A percentile compares a stretch with the other conserved stretches of the same genome.
These are phyloP conservation scores for Trichoderma sp. DNA, from an alignment of 2,329 filamentous ascomycete genomes.

Conservation along the genomic window DNA sequence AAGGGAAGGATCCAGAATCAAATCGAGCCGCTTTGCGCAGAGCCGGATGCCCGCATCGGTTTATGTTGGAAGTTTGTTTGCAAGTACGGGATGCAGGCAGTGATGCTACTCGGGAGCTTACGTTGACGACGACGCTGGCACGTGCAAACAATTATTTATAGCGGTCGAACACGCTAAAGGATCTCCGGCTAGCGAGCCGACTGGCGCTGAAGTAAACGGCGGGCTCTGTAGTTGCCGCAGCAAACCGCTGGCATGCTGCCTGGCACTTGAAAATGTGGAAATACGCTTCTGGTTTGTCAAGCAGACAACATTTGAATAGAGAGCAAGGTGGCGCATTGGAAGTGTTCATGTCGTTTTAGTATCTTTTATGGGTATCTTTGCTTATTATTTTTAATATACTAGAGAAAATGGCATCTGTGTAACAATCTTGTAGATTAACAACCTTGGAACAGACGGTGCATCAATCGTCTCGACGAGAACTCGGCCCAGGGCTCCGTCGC, in stretches of 20 bases:
- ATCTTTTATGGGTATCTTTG: not conserved
- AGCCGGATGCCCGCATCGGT: not conserved
- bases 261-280: not conserved
- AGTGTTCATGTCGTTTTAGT: not conserved
- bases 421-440: not conserved
- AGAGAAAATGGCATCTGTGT: not conserved
- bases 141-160: not conserved
- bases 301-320: not conserved
- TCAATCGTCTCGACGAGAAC: slow-evolving; percentile 19
- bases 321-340: not conserved
- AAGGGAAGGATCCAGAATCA: slow-evolving; percentile 7
- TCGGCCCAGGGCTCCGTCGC: slow-evolving; percentile 18
- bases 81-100: not conserved
- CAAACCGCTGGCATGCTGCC: not conserved
- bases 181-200: not conserved
- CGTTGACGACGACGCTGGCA: slow-evolving; percentile 13
- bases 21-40: not conserved
- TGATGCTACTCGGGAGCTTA: slow-evolving; percentile 1
- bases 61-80: not conserved
- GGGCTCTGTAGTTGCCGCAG: not conserved
- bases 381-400: not conserved
- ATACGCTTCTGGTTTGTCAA: not conserved
- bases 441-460: not conserved
- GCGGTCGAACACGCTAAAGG: not conserved
- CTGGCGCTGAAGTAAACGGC: not conserved